Evolutionary conservation across 352 stramenopile species (phyloP), one percentile per base, ranked within the genome.

Genomic region (Phytophthora citricola): DNA sequence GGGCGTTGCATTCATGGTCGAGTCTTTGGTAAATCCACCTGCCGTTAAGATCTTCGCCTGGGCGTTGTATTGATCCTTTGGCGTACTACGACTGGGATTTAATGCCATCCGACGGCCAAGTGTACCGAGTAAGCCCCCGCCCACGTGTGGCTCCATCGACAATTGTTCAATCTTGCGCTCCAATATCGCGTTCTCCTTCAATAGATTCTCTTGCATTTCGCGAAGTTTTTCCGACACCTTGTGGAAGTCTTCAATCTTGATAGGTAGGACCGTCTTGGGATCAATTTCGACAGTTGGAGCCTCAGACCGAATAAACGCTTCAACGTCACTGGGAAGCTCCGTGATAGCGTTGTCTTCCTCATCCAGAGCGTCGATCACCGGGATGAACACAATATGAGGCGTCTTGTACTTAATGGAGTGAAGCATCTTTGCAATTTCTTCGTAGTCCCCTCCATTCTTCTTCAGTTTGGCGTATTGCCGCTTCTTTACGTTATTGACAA

Each of bases 401-500:
- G 66, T 67, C 11, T 27, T 45, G 26, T 67, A 43, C 6, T 44
- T 46, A 14, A 34, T 29, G 22, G 38, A 38, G 27, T 75, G 63
- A 20, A 70, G 40, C 20, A 66, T 0, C 22, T 36, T 41, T 5
- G 52, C 59, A n/a, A 67, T 45, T 38, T 53, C 34, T 17, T 34
- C 9, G 11, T 47, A 62, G 12, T 71, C 60, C 15, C 12, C 12
- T 8, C 45, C 60, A 17, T 58, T 53, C 27, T 63, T 4, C 38
- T 34, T 57, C 39, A 73, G 49, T 6, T 31, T 31, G 10, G 31
- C n/a, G 40, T 65, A 64, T 41, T 71, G 66, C 2, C 49, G 43
- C 20, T 58, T 62, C 24, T 55, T 55, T 3, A 74, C 24, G 36
- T 59, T 60, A 47, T 74, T 74, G 34, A 74, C 41, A 34, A 74